phyloP scores from a whole-genome alignment of 306 rosid genomes.

The Citrullus amarus region DNA sequence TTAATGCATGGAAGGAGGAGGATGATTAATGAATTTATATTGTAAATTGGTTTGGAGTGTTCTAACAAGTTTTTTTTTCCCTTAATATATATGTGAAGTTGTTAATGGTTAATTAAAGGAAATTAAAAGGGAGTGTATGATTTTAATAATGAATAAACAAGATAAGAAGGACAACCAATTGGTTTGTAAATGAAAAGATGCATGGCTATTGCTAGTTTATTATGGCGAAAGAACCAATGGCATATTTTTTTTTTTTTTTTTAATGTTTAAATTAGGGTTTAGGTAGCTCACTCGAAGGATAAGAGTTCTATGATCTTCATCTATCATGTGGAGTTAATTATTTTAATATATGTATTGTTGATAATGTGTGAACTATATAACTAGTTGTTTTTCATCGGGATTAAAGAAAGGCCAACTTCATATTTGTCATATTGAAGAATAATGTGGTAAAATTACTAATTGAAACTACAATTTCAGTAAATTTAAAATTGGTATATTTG shows the following conservation, averaged over 20 bases:
- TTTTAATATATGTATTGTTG: background rate
- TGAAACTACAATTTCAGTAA: too few species aligned
- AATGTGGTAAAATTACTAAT: too few species aligned
- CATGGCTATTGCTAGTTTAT: background rate
- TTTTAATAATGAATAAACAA: slow-evolving; percentile 25
- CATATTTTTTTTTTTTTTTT: slow-evolving; percentile 5
- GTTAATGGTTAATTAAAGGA: slow-evolving; percentile 6
- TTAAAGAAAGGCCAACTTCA: too few species aligned
- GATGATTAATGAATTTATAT: background rate
- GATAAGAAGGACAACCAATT: slow-evolving; percentile 7
- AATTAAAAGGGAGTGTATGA: slow-evolving; percentile 24
- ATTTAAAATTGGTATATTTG: too few species aligned
- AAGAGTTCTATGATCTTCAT: background rate
- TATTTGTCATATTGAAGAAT: too few species aligned
- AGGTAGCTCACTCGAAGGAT: slow-evolving; percentile 44
- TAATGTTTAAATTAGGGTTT: slow-evolving; percentile 25
- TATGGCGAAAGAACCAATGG: slow-evolving; percentile 14
- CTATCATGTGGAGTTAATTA: background rate
- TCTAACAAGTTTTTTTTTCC: background rate
- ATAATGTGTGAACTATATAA: background rate
- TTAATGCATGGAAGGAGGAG: background rate
- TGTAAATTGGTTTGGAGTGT: background rate
- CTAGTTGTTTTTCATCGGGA: too few species aligned
- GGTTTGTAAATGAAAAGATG: slow-evolving; percentile 52
- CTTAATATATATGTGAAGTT: slow-evolving; percentile 11